A percentile compares a stretch with the other conserved stretches of the same genome.
Conservation (phyloP, 352 stramenopile genomes). For the Lagenidium giganteum region DNA sequence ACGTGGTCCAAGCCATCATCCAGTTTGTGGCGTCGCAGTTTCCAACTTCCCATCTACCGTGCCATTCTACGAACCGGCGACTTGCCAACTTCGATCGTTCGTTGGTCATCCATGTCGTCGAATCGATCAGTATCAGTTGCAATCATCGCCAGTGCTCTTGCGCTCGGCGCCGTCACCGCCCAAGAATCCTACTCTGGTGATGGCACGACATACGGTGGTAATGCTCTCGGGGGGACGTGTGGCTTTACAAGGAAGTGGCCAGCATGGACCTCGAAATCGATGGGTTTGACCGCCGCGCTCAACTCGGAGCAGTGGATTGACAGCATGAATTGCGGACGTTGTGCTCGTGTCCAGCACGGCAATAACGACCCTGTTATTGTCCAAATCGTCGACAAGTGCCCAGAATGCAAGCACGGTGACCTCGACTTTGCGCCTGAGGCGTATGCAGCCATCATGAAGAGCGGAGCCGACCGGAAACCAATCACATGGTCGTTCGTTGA, state of each 20-base stretch:
- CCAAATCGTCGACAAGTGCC: conserved; percentile 8
- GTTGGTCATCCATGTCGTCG: too few species aligned
- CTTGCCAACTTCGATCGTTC: too few species aligned
- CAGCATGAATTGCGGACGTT: conserved; percentile 9
- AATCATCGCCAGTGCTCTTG: too few species aligned
- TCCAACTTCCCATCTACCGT: too few species aligned
- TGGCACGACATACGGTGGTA: too few species aligned
- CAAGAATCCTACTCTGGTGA: too few species aligned
- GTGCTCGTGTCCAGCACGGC: conserved; percentile 1
- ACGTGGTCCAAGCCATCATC: too few species aligned
- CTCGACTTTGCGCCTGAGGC: conserved; percentile 7
- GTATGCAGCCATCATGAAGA: conserved; percentile 1
- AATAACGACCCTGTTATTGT: conserved; percentile 4
- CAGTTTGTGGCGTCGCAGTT: too few species aligned
- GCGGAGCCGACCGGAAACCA: not conserved
- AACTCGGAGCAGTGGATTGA: conserved; percentile 7
- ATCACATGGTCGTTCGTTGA: conserved; percentile 11
- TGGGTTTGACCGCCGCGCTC: conserved; percentile 5
- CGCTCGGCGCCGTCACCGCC: too few species aligned
- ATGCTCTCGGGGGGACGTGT: too few species aligned
- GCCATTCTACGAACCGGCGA: too few species aligned
- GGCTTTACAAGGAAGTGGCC: conserved; percentile 2
- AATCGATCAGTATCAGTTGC: too few species aligned
- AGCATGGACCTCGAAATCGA: conserved; percentile 3
- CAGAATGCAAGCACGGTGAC: conserved; percentile 6